These are phyloP conservation scores for Trichoderma cornu-damae DNA, from an alignment of 2,329 filamentous ascomycete genomes.

Conservation along the genomic window DNA sequence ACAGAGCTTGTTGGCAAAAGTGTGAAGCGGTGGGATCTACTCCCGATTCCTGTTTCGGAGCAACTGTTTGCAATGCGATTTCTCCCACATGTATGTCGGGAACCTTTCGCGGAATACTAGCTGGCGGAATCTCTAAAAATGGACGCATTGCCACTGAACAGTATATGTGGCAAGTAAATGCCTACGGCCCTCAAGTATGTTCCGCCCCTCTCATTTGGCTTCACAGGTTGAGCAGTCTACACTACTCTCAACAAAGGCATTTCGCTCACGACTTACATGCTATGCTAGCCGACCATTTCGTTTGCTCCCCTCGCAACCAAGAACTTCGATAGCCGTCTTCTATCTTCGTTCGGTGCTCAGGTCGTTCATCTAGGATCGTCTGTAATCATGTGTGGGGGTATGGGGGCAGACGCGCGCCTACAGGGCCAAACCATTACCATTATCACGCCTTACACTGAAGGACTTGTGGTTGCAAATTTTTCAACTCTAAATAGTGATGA, in stretches of 20 bases:
- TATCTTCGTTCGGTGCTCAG: slow-evolving; percentile 34
- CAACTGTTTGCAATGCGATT: slow-evolving; percentile 33
- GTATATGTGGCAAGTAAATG: slow-evolving; percentile 58
- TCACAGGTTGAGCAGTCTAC: background rate
- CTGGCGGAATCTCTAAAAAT: slow-evolving; percentile 65
- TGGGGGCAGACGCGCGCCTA: slow-evolving; percentile 26
- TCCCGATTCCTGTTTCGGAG: slow-evolving; percentile 42
- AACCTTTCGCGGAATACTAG: slow-evolving; percentile 54
- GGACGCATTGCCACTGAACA: slow-evolving; percentile 59
- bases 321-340: background rate
- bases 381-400: slow-evolving; percentile 32
- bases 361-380: slow-evolving; percentile 23
- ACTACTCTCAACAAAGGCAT: background rate
- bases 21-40: slow-evolving; percentile 36
- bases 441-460: background rate
- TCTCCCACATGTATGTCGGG: slow-evolving; percentile 24
- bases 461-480: background rate
- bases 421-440: slow-evolving; percentile 29
- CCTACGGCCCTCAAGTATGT: slow-evolving; percentile 36
- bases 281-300: slow-evolving; percentile 26
- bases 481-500: background rate
- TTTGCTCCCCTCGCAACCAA: slow-evolving; percentile 21
- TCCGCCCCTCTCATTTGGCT: background rate
- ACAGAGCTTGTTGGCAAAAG: slow-evolving; percentile 41
- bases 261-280: background rate